A percentile compares a stretch with the other conserved stretches of the same genome.
These are phyloP conservation scores for Cytauxzoon felis DNA, from an alignment of 169 alveolate species.

Conservation along the genomic window DNA sequence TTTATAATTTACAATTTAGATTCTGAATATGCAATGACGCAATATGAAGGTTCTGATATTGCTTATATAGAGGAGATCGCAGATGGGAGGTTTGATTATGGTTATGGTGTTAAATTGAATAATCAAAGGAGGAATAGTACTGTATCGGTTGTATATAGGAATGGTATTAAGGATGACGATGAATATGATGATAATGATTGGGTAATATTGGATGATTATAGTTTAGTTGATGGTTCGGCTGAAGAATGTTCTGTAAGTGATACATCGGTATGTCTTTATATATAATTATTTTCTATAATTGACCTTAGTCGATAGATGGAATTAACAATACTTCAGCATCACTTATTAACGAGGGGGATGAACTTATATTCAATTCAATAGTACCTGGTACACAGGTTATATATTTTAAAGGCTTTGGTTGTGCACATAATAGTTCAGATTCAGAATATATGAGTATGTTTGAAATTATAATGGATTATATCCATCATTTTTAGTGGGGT, in stretches of 20 bases:
- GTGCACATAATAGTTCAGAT: slow-evolving; percentile 96
- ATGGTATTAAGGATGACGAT: background rate
- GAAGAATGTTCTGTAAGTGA: background rate
- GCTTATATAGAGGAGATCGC: background rate
- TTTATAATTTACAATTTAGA: no score
- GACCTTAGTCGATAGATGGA: background rate
- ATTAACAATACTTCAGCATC: background rate
- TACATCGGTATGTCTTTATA: background rate
- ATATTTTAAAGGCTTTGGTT: slow-evolving; percentile 95
- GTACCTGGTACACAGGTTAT: slow-evolving; percentile 85
- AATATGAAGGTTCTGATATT: background rate
- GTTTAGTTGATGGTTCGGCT: background rate
- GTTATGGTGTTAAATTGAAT: no score
- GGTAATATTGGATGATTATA: background rate
- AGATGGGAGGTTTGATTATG: no score
- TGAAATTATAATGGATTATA: background rate
- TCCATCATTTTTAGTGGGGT: slow-evolving; percentile 59
- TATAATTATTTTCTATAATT: background rate
- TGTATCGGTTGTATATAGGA: background rate
- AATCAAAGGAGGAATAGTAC: background rate
- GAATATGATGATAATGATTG: background rate
- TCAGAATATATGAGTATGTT: slow-evolving; percentile 92
- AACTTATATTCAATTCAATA: slow-evolving; percentile 1
- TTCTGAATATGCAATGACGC: background rate
- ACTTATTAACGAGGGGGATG: slow-evolving; percentile 1